Conservation (phyloP, 805 yeast genomes). For the Yarrowia alimentaria region DNA sequence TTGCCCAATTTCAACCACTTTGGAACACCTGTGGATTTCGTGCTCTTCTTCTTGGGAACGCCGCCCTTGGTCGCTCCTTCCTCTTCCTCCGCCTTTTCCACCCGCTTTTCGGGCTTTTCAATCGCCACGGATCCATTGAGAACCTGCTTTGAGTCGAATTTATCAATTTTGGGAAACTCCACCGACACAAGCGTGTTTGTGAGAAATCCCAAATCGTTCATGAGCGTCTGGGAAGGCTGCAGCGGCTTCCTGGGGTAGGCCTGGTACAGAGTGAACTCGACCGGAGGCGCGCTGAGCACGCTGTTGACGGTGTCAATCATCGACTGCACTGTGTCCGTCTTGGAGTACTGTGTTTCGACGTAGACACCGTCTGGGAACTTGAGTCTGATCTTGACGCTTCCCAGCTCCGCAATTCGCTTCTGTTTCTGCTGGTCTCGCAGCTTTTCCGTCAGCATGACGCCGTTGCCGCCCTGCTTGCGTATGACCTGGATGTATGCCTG, state of each 20-base stretch:
- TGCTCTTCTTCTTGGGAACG: slow-evolving; percentile 18
- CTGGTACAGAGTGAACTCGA: slow-evolving; percentile 17
- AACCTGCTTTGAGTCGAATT: slow-evolving; percentile 1
- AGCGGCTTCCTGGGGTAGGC: slow-evolving; percentile 16
- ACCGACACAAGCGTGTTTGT: slow-evolving; percentile 16
- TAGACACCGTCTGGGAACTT: slow-evolving; percentile 19
- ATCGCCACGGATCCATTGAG: slow-evolving; percentile 11
- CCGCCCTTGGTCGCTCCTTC: too few relatives aligned
- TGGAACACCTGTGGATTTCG: slow-evolving; percentile 3
- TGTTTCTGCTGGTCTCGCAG: slow-evolving; percentile 11
- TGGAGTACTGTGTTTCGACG: slow-evolving; percentile 7
- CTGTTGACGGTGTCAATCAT: slow-evolving; percentile 4
- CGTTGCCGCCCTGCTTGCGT: slow-evolving; percentile 5
- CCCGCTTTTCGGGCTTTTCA: slow-evolving; percentile 4
- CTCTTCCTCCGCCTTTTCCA: slow-evolving; percentile 8
- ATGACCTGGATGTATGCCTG: slow-evolving; percentile 12
- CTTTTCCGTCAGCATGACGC: background rate
- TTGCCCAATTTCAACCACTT: slow-evolving; percentile 25
- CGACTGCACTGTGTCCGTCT: background rate
- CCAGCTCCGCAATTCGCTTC: slow-evolving; percentile 6
- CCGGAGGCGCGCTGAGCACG: background rate
- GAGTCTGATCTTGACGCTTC: slow-evolving; percentile 16
- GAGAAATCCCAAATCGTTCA: slow-evolving; percentile 10
- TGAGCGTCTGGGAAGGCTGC: slow-evolving; percentile 1
- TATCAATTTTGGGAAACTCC: slow-evolving; percentile 12